A percentile compares a stretch with the other conserved stretches of the same genome.
These are phyloP conservation scores for Henckelia pumila DNA, from an alignment of 257 asterid genomes.

Conservation along the genomic window DNA sequence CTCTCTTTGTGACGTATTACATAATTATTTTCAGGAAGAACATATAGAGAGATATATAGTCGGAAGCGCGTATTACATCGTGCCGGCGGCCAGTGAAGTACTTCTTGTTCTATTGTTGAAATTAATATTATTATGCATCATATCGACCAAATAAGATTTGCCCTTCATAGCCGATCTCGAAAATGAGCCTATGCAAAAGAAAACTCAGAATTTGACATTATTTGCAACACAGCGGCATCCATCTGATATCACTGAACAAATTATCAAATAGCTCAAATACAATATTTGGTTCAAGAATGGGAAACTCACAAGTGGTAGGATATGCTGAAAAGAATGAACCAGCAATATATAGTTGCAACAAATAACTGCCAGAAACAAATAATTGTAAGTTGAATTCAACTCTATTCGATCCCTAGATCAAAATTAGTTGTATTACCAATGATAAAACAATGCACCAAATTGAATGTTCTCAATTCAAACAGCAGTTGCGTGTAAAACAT, in stretches of 20 bases:
- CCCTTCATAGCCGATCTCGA: conserved; percentile 99
- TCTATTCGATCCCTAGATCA: conserved; percentile 8
- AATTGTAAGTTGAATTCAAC: conserved; percentile 16
- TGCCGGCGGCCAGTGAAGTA: too few relatives aligned
- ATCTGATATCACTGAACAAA: conserved; percentile 11
- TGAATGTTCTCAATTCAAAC: conserved; percentile 8
- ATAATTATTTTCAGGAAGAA: too few relatives aligned
- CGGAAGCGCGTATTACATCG: too few relatives aligned
- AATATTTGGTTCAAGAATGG: conserved; percentile 26
- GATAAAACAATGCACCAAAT: conserved; percentile 14
- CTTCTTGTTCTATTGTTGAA: too few relatives aligned
- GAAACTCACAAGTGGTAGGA: conserved; percentile 89
- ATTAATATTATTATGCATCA: too few relatives aligned
- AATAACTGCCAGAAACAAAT: conserved; percentile 63
- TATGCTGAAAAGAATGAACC: conserved; percentile 94
- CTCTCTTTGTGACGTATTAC: too few relatives aligned
- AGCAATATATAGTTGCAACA: conserved; percentile 81
- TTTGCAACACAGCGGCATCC: conserved; percentile 20
- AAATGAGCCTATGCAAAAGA: conserved; percentile 73
- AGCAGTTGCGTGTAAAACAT: conserved; percentile 15
- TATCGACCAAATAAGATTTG: too few relatives aligned
- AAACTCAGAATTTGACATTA: conserved; percentile 31
- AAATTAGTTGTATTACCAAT: neutral
- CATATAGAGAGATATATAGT: too few relatives aligned
- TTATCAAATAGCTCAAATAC: conserved; percentile 21